Base-by-base conservation (phyloP, 805 yeast genomes). In the Limtongia smithiae region DNA sequence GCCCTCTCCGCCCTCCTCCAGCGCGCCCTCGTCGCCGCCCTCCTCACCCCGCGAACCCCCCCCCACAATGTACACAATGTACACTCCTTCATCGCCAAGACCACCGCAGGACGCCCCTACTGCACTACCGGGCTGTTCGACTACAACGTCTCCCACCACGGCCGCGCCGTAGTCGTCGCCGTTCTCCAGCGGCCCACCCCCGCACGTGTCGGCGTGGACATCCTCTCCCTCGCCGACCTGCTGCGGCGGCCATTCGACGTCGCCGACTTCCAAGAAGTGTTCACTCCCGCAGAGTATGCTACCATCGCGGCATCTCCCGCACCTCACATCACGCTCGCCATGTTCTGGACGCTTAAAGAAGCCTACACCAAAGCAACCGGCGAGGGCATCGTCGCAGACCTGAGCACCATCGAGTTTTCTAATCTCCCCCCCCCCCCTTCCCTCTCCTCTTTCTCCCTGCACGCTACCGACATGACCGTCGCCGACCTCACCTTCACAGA, bases 331-430 rank as follows among this genome's bases (percentile, higher is more conserved):
- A 20, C 17, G 21, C 48, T 61, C 28, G 54, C 51, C 33, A 79
- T 78, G 34, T 71, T 75, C 31, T 86, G 95, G 95, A 84, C 95
- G 0, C 64, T 86, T 46, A 86, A 86, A 62, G 95, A 86, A 62
- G 79, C 87, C 18, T 83, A 79, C 60, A 75, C 85, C 5, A 86
- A 86, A 60, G 76, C 73, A 33, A 58, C 75, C 2, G 95, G 94
- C 0, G 65, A 73, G 15, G 94, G 95, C 0, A 63, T 80, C 12
- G 69, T 69, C 45, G 64, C 66, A 27, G 66, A 69, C 42, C 52
- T 72, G 27, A 33, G 46, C 1, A 37, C 54, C 0, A 63, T 69
- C 30, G 63, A 68, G 52, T 66, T 68, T 42, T 58, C 62, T 1
- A 40, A 53, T 9, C 57, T 63, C 30, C 25, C 41, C 3, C 37